phyloP scores from a whole-genome alignment of 1,284 basidiomycete genomes.

The Polyporus tsugae region DNA sequence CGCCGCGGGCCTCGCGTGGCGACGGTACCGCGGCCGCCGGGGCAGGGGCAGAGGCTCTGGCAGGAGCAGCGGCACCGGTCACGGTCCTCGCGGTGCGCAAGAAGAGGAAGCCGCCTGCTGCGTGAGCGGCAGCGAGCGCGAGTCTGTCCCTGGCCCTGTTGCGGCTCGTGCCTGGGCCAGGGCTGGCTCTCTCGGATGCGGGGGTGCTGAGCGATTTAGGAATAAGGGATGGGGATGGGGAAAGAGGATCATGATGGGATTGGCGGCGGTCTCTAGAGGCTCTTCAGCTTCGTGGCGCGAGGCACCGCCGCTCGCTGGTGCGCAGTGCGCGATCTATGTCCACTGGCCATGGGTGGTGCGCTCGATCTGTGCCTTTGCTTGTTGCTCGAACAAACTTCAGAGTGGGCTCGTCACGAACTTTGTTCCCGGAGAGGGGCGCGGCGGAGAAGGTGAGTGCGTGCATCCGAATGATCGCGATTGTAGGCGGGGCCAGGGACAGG shows the following conservation, averaged over 20 bases:
- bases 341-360: not conserved
- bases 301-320: not conserved
- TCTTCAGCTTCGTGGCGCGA: not conserved
- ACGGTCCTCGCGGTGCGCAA: slow-evolving; percentile 67
- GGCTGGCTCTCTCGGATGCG: not conserved
- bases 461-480: slow-evolving; percentile 5
- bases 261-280: not conserved
- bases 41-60: slow-evolving; percentile 46
- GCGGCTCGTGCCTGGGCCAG: not conserved
- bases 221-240: not conserved
- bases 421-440: not conserved
- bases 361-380: not conserved
- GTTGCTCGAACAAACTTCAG: not conserved
- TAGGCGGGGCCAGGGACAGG: not conserved
- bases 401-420: not conserved
- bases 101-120: slow-evolving; percentile 52
- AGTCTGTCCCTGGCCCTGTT: not conserved
- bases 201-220: not conserved
- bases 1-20: slow-evolving; percentile 40
- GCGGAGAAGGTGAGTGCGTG: not conserved
- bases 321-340: not conserved
- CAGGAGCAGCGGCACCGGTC: slow-evolving; percentile 50
- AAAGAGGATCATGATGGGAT: not conserved
- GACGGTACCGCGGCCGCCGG: slow-evolving; percentile 14
- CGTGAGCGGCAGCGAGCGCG: slow-evolving; percentile 17